Conservation (phyloP, 192 early-diverging fungal genomes). For the Coemansia sp. region DNA sequence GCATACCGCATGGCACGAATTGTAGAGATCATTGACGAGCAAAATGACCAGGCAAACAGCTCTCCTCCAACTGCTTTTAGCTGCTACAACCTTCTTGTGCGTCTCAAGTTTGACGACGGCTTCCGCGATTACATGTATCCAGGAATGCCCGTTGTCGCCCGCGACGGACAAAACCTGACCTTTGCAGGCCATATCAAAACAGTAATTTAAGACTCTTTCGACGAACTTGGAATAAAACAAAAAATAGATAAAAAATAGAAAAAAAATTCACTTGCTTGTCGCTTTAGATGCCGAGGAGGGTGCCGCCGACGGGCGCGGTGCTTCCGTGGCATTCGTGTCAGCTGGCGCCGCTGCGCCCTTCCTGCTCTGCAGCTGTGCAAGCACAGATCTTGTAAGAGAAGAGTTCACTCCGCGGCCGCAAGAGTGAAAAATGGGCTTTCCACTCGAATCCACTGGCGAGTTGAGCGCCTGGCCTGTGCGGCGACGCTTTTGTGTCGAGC, state of each 20-base stretch:
- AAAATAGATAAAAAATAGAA: background rate
- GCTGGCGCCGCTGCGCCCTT: constrained; percentile 3
- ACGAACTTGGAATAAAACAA: background rate
- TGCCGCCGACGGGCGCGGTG: background rate
- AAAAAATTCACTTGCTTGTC: background rate
- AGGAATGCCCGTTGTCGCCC: constrained; percentile 40
- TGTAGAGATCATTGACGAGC: constrained; percentile 16
- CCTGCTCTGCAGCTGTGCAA: constrained; percentile 45
- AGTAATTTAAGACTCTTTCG: constrained; percentile 5
- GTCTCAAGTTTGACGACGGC: constrained; percentile 32
- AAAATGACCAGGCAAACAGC: background rate
- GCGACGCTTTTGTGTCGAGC: constrained; percentile 15
- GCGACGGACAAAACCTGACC: constrained; percentile 38
- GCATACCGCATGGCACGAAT: constrained; percentile 40
- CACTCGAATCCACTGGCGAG: constrained; percentile 34
- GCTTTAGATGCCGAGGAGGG: background rate
- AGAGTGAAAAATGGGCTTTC: constrained; percentile 41
- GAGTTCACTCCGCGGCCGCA: constrained; percentile 56
- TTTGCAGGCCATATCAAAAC: constrained; percentile 39
- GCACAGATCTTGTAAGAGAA: constrained; percentile 46
- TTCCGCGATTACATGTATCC: constrained; percentile 31
- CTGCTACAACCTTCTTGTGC: constrained; percentile 17
- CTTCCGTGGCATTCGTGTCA: background rate
- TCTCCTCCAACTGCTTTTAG: background rate
- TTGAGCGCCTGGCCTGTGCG: background rate